Evolutionary conservation across 352 stramenopile genomes (phyloP).

Genomic region (Globisporangium solare): DNA sequence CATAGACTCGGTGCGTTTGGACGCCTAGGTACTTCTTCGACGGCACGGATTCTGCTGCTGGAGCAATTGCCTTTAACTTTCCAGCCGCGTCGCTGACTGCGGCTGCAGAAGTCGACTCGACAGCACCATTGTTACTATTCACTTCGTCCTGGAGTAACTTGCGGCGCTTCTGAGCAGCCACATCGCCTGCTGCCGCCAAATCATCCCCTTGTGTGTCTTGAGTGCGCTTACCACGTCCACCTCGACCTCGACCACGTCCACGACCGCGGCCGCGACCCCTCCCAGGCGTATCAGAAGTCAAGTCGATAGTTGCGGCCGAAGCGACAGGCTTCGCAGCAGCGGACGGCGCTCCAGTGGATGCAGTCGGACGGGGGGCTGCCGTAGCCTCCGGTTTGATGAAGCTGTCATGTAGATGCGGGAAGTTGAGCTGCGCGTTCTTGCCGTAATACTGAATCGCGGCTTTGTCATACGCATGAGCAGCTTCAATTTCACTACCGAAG

Average conservation of each 20-base stretch:
- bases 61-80: neutral
- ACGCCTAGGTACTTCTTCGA: slow-evolving; percentile 74
- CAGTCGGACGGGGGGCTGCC: slow-evolving; percentile 12
- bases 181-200: neutral
- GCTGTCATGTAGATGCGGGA: slow-evolving; percentile 70
- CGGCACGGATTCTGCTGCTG: slow-evolving; percentile 1
- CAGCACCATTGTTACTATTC: neutral
- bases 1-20: slow-evolving; percentile 63
- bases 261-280: slow-evolving; percentile 26
- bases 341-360: slow-evolving; percentile 5
- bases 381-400: slow-evolving; percentile 40
- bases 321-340: slow-evolving; percentile 7
- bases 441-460: slow-evolving; percentile 63
- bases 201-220: slow-evolving; percentile 23
- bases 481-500: slow-evolving; percentile 74
- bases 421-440: slow-evolving; percentile 67
- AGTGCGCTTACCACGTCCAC: slow-evolving; percentile 49
- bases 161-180: slow-evolving; percentile 23
- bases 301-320: slow-evolving; percentile 10
- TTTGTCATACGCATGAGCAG: slow-evolving; percentile 80
- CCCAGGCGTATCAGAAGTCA: slow-evolving; percentile 15
- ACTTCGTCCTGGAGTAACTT: slow-evolving; percentile 19
- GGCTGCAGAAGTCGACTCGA: neutral
- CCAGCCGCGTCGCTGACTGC: slow-evolving; percentile 2
- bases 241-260: slow-evolving; percentile 32